These are phyloP conservation scores for Ophiostoma angusticollis DNA, from an alignment of 2,329 filamentous ascomycete species.

Conservation along the genomic window DNA sequence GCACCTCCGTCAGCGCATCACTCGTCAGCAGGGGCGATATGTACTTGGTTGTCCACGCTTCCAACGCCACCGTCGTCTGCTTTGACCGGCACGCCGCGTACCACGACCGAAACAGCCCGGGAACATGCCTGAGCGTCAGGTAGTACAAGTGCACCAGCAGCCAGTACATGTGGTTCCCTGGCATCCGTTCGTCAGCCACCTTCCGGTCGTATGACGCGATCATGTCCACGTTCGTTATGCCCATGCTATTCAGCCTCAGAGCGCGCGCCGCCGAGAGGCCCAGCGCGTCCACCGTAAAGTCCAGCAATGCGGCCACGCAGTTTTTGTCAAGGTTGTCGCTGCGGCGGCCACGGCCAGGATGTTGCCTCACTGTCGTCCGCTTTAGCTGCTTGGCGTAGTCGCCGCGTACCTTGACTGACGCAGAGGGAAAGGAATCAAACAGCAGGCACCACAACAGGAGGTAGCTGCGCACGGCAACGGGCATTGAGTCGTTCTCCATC, in stretches of 20 bases:
- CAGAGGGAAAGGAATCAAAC: constrained; percentile 69
- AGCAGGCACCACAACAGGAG: constrained; percentile 80
- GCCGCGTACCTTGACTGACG: constrained; percentile 69
- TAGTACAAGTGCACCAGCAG: constrained; percentile 80
- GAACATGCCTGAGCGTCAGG: constrained; percentile 61
- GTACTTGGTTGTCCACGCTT: constrained; percentile 73
- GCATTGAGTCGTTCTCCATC: too few relatives aligned
- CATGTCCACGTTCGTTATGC: constrained; percentile 40
- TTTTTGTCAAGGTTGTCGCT: constrained; percentile 67
- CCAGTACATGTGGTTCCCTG: constrained; percentile 65
- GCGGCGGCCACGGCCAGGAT: too few relatives aligned
- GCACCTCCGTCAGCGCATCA: constrained; percentile 53
- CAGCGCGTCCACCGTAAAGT: constrained; percentile 74
- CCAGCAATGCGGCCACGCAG: constrained; percentile 53
- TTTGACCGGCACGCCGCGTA: constrained; percentile 70
- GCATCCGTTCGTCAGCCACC: constrained; percentile 41
- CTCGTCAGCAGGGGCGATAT: constrained; percentile 61
- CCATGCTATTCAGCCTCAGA: constrained; percentile 57
- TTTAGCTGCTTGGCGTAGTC: constrained; percentile 72
- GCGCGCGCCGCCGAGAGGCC: constrained; percentile 64
- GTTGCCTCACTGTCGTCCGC: too few relatives aligned
- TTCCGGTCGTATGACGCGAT: constrained; percentile 42
- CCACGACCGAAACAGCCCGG: constrained; percentile 71
- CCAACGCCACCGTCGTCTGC: constrained; percentile 66
- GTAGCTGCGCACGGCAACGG: constrained; percentile 63